These are phyloP conservation scores for Zygoascus biomembranicola DNA, from an alignment of 805 yeast genomes.

Conservation along the genomic window DNA sequence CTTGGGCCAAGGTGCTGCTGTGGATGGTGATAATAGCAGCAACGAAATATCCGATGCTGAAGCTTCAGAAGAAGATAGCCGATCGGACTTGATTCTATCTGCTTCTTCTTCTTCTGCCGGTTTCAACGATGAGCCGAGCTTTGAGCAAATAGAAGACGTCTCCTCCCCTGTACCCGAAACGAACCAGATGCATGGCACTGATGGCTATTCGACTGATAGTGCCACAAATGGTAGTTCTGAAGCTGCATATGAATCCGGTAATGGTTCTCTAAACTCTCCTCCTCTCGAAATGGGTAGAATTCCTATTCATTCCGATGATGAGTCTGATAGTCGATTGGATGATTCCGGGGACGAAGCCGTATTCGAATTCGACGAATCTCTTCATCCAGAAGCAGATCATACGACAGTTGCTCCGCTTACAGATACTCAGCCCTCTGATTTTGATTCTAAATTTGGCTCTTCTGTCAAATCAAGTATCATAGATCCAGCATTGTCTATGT, in stretches of 20 bases:
- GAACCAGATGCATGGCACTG: background rate
- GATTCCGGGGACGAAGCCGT: constrained; percentile 11
- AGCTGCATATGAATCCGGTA: background rate
- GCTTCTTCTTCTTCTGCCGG: background rate
- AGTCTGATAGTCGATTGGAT: constrained; percentile 4
- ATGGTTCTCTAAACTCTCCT: background rate
- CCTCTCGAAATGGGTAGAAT: background rate
- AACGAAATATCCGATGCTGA: background rate
- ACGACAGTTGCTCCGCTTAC: background rate
- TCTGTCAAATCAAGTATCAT: background rate
- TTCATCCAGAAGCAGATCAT: constrained; percentile 4
- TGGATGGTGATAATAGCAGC: background rate
- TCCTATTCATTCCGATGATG: background rate
- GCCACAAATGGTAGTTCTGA: background rate
- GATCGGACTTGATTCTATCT: background rate
- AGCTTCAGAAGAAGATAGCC: background rate
- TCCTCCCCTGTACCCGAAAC: background rate
- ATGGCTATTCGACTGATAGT: background rate
- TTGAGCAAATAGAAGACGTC: background rate
- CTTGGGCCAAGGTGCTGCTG: background rate
- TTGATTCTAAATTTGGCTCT: background rate
- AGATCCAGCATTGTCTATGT: constrained; percentile 7
- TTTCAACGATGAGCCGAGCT: background rate
- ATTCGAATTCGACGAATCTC: constrained; percentile 19
- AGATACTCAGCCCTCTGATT: background rate